Evolutionary conservation across 176 grass and related monocot genomes (phyloP).

Genomic region (Musa beccarii): DNA sequence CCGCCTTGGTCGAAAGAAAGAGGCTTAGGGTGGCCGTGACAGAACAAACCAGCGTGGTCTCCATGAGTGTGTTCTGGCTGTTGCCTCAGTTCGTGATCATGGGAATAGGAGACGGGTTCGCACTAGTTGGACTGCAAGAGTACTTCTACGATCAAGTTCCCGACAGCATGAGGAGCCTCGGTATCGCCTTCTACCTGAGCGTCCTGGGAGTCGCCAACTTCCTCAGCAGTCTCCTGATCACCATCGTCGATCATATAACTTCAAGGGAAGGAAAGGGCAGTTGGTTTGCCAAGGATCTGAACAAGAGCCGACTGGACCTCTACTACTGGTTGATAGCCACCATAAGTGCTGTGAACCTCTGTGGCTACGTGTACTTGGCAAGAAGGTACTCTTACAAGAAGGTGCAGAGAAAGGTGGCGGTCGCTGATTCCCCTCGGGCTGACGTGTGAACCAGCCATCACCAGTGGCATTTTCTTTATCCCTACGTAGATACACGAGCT

Average conservation of each 20-base stretch:
- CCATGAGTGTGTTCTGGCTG: constrained; percentile 54
- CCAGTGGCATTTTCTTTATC: too few species aligned
- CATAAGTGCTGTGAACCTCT: constrained; percentile 38
- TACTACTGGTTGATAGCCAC: constrained; percentile 56
- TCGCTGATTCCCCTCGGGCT: neutral
- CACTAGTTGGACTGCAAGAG: constrained; percentile 70
- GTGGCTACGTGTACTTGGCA: constrained; percentile 41
- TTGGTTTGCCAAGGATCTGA: constrained; percentile 68
- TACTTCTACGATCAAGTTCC: constrained; percentile 93
- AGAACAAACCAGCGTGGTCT: neutral
- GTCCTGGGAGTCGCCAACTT: constrained; percentile 64
- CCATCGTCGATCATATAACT: constrained; percentile 32
- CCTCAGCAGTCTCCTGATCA: constrained; percentile 52
- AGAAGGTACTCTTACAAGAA: constrained; percentile 61
- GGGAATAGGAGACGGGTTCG: constrained; percentile 62
- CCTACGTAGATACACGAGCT: too few species aligned
- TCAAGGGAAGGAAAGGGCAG: constrained; percentile 5
- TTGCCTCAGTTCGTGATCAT: constrained; percentile 57
- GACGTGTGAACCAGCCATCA: neutral
- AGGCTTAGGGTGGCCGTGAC: constrained; percentile 1
- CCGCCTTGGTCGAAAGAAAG: constrained; percentile 37
- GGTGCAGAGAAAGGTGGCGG: constrained; percentile 31
- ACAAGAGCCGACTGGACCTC: constrained; percentile 57
- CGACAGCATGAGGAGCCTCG: constrained; percentile 74
- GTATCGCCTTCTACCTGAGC: constrained; percentile 72